These are phyloP conservation scores for Echinosophora koreensis DNA, from an alignment of 306 rosid genomes.

Conservation along the genomic window DNA sequence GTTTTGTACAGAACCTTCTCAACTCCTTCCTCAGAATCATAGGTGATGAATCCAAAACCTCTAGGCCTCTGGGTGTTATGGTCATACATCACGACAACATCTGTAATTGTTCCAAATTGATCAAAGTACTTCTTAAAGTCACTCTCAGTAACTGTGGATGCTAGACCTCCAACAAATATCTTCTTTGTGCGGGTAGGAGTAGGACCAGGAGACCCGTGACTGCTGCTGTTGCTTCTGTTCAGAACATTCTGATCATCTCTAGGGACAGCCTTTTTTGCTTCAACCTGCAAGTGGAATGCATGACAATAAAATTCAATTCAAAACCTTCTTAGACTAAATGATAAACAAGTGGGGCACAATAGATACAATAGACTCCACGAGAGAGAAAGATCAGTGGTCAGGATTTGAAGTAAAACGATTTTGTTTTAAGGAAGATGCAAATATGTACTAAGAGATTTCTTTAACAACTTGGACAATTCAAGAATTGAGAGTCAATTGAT, in stretches of 20 bases:
- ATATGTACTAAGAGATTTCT: not conserved
- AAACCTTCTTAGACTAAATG: slow-evolving; percentile 7
- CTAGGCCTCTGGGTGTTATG: slow-evolving; percentile 66
- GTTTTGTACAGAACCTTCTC: slow-evolving; percentile 62
- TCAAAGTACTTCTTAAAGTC: slow-evolving; percentile 66
- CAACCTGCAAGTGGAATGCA: slow-evolving; percentile 55
- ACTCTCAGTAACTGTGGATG: slow-evolving; percentile 62
- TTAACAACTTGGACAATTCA: slow-evolving; percentile 26
- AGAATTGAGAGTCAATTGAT: slow-evolving; percentile 25
- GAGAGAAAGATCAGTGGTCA: slow-evolving; percentile 13
- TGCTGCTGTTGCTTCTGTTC: slow-evolving; percentile 58
- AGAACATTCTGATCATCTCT: slow-evolving; percentile 64
- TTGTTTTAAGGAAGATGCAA: not conserved
- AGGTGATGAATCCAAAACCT: slow-evolving; percentile 71
- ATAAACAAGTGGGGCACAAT: slow-evolving; percentile 11
- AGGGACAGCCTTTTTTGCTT: slow-evolving; percentile 70
- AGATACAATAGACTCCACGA: slow-evolving; percentile 2
- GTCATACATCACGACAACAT: slow-evolving; percentile 70
- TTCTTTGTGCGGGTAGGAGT: slow-evolving; percentile 61
- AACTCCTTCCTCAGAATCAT: slow-evolving; percentile 64
- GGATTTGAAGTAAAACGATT: slow-evolving; percentile 16
- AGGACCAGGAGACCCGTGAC: slow-evolving; percentile 62
- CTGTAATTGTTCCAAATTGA: slow-evolving; percentile 67
- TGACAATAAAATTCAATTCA: slow-evolving; percentile 34
- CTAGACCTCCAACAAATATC: slow-evolving; percentile 66